phyloP scores from a whole-genome alignment of 1,139 yeast species.

The Sugiyamaella paludigena region DNA sequence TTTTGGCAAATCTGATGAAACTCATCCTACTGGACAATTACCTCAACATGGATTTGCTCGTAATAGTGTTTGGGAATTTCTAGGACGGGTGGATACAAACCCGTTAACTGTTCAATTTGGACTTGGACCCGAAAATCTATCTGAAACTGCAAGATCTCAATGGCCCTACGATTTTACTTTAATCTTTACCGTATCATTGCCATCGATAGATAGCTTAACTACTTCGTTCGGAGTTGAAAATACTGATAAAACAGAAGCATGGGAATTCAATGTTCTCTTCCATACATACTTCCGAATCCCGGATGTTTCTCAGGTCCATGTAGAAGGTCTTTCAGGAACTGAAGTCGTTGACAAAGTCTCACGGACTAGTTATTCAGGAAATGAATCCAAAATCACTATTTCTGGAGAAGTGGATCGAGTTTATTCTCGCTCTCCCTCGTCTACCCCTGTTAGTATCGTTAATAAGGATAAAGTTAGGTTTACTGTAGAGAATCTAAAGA shows the following conservation, averaged over 20 bases:
- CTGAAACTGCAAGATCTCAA: conserved; percentile 49
- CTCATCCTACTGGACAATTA: conserved; percentile 44
- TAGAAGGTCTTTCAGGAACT: conserved; percentile 72
- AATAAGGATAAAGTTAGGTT: conserved; percentile 69
- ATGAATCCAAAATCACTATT: conserved; percentile 66
- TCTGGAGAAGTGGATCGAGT: conserved; percentile 81
- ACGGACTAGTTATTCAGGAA: conserved; percentile 54
- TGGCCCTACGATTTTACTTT: conserved; percentile 79
- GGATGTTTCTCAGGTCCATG: conserved; percentile 73
- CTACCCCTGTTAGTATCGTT: conserved; percentile 56
- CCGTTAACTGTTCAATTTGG: conserved; percentile 85
- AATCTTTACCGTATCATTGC: conserved; percentile 62
- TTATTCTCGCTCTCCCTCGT: conserved; percentile 49
- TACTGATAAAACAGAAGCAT: conserved; percentile 49
- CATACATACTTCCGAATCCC: conserved; percentile 82
- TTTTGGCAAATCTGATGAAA: conserved; percentile 66
- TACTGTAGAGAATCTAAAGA: conserved; percentile 55
- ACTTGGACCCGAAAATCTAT: conserved; percentile 77
- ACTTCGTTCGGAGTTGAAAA: conserved; percentile 77
- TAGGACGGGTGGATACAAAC: conserved; percentile 67
- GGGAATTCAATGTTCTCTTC: conserved; percentile 92
- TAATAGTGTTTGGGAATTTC: conserved; percentile 83
- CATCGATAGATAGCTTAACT: conserved; percentile 45
- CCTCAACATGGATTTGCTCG: conserved; percentile 98
- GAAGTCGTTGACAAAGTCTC: conserved; percentile 72